Evolutionary conservation across 176 grass and related monocot species (phyloP).

Genomic region (Aegilops umbellulata): DNA sequence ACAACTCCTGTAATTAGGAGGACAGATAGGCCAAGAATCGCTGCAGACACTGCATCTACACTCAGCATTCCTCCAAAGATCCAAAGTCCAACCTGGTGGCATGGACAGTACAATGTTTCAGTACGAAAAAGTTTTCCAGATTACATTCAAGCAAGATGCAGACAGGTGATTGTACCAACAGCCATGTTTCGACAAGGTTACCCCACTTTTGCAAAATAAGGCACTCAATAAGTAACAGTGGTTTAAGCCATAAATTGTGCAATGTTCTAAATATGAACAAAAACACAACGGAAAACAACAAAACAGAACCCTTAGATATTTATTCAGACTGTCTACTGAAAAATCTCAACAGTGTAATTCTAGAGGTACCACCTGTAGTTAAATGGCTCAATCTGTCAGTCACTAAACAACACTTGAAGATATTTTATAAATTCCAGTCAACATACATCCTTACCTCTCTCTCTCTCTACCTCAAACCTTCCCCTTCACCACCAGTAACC

Average conservation of each 20-base stretch:
- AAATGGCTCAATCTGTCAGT: background rate
- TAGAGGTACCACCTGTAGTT: background rate
- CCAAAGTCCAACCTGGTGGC: constrained; percentile 89
- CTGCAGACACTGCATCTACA: constrained; percentile 89
- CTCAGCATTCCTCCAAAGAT: constrained; percentile 77
- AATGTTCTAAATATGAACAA: background rate
- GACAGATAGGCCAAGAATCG: constrained; percentile 87
- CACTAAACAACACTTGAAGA: background rate
- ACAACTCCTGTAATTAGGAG: constrained; percentile 91
- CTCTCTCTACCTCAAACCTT: background rate
- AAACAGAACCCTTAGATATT: background rate
- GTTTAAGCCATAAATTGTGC: background rate
- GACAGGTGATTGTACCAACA: background rate
- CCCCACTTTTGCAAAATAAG: constrained; percentile 5
- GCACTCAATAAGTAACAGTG: background rate
- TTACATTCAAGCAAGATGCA: background rate
- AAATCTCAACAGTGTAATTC: background rate
- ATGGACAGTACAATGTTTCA: constrained; percentile 34
- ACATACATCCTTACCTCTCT: background rate
- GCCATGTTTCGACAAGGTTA: background rate
- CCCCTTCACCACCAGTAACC: background rate
- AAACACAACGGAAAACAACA: background rate
- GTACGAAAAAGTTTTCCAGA: background rate
- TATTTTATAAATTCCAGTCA: background rate
- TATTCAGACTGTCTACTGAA: background rate